Conservation (phyloP, 2,329 filamentous ascomycete genomes). For the Nemania diffusa region DNA sequence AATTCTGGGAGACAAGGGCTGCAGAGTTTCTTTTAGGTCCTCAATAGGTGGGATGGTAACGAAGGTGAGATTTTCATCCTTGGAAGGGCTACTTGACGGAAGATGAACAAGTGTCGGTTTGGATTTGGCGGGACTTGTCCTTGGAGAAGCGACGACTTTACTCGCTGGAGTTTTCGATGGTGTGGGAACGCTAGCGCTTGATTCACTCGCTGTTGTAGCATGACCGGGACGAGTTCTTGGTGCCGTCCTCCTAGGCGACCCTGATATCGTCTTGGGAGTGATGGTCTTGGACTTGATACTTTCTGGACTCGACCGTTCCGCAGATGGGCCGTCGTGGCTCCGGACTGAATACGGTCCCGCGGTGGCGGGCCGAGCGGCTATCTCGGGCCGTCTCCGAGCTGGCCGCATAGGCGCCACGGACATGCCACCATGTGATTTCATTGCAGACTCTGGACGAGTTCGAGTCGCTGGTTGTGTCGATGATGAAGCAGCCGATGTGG, state of each 20-base stretch:
- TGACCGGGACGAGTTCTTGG: slow-evolving; percentile 61
- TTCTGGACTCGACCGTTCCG: slow-evolving; percentile 61
- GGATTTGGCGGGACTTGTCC: slow-evolving; percentile 55
- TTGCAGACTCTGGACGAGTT: slow-evolving; percentile 56
- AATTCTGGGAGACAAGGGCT: slow-evolving; percentile 37
- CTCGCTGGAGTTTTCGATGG: slow-evolving; percentile 52
- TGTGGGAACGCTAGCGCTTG: slow-evolving; percentile 59
- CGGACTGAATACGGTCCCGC: slow-evolving; percentile 73
- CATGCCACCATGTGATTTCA: slow-evolving; percentile 65
- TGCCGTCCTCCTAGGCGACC: slow-evolving; percentile 63
- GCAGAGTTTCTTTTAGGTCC: slow-evolving; percentile 48
- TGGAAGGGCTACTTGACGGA: slow-evolving; percentile 56
- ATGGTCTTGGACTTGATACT: slow-evolving; percentile 57
- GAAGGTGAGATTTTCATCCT: slow-evolving; percentile 64
- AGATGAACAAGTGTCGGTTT: slow-evolving; percentile 46
- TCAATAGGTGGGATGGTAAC: slow-evolving; percentile 59
- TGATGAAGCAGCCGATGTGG: slow-evolving; percentile 48
- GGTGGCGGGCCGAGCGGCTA: slow-evolving; percentile 69
- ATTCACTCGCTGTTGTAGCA: slow-evolving; percentile 62
- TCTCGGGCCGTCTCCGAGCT: slow-evolving; percentile 66
- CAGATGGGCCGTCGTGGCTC: slow-evolving; percentile 57
- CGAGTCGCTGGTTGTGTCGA: slow-evolving; percentile 52
- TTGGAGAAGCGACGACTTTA: slow-evolving; percentile 54
- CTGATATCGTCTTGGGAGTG: slow-evolving; percentile 62
- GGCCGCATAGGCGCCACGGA: slow-evolving; percentile 73